Evolutionary conservation across 1,139 yeast species (phyloP).

Genomic region (Candida glucosophila): DNA sequence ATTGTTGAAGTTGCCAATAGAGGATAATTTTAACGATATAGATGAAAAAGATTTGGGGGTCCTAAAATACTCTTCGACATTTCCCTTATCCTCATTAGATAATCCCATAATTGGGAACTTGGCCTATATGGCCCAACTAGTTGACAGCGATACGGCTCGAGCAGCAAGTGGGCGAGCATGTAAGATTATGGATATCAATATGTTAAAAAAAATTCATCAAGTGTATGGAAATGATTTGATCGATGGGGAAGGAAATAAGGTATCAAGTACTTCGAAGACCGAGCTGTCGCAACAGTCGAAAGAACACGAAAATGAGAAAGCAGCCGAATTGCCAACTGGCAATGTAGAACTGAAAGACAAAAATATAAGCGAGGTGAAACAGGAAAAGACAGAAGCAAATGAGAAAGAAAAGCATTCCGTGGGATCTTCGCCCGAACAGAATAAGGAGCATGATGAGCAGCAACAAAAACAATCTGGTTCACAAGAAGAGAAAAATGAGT

Average conservation of each 20-base stretch:
- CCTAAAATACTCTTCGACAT: slow-evolving; percentile 71
- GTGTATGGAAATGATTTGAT: no score
- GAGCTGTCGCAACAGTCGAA: neutral
- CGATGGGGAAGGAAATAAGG: slow-evolving; percentile 5
- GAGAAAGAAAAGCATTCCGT: neutral
- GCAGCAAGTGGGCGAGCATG: slow-evolving; percentile 70
- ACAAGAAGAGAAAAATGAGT: slow-evolving; percentile 3
- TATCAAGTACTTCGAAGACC: slow-evolving; percentile 1
- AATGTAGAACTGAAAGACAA: slow-evolving; percentile 4
- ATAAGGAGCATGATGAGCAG: slow-evolving; percentile 3
- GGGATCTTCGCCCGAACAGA: slow-evolving; percentile 1
- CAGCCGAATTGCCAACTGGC: slow-evolving; percentile 22
- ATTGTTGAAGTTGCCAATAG: slow-evolving; percentile 75
- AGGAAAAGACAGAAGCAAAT: slow-evolving; percentile 2
- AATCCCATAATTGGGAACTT: slow-evolving; percentile 90
- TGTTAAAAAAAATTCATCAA: slow-evolving; percentile 28
- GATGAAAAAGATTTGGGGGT: slow-evolving; percentile 41
- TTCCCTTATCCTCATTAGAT: slow-evolving; percentile 79
- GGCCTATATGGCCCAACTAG: slow-evolving; percentile 77
- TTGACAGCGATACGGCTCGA: slow-evolving; percentile 79
- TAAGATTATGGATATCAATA: slow-evolving; percentile 44
- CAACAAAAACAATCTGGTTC: slow-evolving; percentile 3
- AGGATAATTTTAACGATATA: slow-evolving; percentile 55
- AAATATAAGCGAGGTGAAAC: slow-evolving; percentile 1
- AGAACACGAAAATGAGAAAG: slow-evolving; percentile 4